A percentile compares a stretch with the other conserved stretches of the same genome.
Conservation (phyloP, 176 grass and related monocot genomes). For the Eleusine indica region DNA sequence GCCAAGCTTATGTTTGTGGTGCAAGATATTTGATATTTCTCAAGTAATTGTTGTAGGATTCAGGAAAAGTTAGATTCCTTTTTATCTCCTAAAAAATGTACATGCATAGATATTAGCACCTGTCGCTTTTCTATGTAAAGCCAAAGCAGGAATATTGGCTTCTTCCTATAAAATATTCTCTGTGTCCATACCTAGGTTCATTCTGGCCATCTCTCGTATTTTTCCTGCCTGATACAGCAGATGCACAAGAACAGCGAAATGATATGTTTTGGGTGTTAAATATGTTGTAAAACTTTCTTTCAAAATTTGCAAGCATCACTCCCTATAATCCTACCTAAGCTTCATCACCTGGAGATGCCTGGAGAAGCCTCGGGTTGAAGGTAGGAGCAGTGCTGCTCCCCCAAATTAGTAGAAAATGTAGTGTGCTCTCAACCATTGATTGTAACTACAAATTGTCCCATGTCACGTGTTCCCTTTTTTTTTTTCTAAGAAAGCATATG, state of each 20-base stretch:
- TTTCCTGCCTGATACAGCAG: slow-evolving; percentile 34
- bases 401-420: slow-evolving; percentile 23
- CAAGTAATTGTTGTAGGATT: slow-evolving; percentile 20
- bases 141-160: slow-evolving; percentile 48
- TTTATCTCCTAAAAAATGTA: slow-evolving; percentile 18
- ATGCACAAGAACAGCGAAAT: slow-evolving; percentile 28
- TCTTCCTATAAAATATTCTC: slow-evolving; percentile 39
- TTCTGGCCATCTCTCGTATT: slow-evolving; percentile 11
- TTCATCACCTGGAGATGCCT: slow-evolving; percentile 34
- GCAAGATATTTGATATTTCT: slow-evolving; percentile 24
- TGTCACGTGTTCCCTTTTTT: neutral
- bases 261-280: slow-evolving; percentile 32
- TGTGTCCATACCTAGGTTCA: slow-evolving; percentile 29
- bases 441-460: slow-evolving; percentile 3
- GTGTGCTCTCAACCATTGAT: neutral
- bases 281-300: slow-evolving; percentile 29
- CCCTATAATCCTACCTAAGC: slow-evolving; percentile 36
- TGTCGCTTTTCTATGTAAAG: slow-evolving; percentile 61
- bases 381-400: slow-evolving; percentile 35
- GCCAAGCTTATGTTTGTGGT: slow-evolving; percentile 15
- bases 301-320: slow-evolving; percentile 34
- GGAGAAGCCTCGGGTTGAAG: slow-evolving; percentile 31
- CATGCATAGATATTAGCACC: slow-evolving; percentile 2
- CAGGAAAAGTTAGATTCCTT: slow-evolving; percentile 21
- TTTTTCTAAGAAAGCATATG: neutral